Percentiles rank a stretch among this genome's conserved stretches.
Conservation (phyloP, 2,329 filamentous ascomycete genomes). For the Penicillium sp. region DNA sequence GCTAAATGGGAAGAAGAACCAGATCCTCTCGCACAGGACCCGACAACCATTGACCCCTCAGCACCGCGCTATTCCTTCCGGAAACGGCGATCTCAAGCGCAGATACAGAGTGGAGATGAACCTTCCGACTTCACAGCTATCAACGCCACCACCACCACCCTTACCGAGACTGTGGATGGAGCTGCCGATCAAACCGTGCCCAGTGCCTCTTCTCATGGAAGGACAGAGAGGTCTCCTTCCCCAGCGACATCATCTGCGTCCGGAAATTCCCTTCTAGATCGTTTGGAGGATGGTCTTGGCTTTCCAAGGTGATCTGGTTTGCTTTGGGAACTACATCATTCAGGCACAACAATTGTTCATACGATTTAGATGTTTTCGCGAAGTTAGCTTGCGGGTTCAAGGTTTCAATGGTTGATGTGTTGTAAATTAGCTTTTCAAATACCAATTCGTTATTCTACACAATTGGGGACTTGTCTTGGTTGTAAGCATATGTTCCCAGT, state of each 20-base stretch:
- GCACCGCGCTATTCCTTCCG: neutral
- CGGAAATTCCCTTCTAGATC: constrained; percentile 22
- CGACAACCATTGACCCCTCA: neutral
- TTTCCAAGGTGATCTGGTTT: constrained; percentile 7
- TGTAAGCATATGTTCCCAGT: no score
- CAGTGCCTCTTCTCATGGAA: no score
- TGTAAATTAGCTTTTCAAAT: no score
- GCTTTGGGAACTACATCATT: no score
- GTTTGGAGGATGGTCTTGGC: constrained; percentile 26
- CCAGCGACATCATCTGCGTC: constrained; percentile 15
- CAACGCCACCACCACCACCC: constrained; percentile 11
- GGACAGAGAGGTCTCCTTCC: constrained; percentile 9
- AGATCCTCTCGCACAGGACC: neutral
- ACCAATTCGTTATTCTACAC: no score
- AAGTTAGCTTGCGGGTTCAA: no score
- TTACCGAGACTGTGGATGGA: constrained; percentile 25
- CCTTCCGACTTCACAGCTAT: neutral
- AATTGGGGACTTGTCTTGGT: no score
- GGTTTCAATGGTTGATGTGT: no score
- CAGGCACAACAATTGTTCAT: no score
- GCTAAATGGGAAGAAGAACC: constrained; percentile 25
- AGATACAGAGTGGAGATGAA: neutral
- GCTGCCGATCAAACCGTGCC: no score
- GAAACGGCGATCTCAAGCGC: neutral
- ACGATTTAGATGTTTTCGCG: no score